A percentile compares a stretch with the other conserved stretches of the same genome.
Evolutionary conservation across 108 stramenopile genomes (phyloP).

Genomic region (Pseudonitzschia multiseries): DNA sequence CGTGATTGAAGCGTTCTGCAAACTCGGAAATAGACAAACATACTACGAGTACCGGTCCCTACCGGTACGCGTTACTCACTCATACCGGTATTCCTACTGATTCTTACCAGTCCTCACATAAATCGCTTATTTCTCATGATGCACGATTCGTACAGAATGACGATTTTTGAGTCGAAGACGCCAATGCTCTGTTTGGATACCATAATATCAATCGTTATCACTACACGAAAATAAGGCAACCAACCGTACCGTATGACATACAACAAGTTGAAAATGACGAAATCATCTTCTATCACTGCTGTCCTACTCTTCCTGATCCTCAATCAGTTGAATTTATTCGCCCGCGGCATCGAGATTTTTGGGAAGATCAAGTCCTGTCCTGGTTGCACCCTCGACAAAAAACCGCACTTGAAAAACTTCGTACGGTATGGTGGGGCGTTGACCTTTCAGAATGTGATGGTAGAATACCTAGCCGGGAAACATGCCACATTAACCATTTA

Average conservation of each 20-base stretch:
- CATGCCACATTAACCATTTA: constrained; percentile 21
- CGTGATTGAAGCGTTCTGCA: too few species aligned
- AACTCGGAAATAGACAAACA: too few species aligned
- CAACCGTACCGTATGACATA: background rate
- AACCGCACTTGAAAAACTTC: constrained; percentile 50
- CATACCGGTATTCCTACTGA: too few species aligned
- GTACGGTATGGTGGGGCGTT: constrained; percentile 48
- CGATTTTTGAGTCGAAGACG: too few species aligned
- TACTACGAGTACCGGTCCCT: too few species aligned
- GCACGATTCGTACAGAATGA: too few species aligned
- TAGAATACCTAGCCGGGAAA: constrained; percentile 38
- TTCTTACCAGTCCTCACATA: too few species aligned
- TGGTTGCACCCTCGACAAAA: constrained; percentile 52
- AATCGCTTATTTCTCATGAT: too few species aligned
- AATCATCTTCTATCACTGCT: background rate
- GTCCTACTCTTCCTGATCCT: background rate
- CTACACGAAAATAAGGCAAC: too few species aligned
- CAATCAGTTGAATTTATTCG: background rate
- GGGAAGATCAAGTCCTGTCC: constrained; percentile 49
- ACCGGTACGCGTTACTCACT: too few species aligned
- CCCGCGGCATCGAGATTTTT: background rate
- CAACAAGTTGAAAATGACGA: background rate
- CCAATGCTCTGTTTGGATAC: too few species aligned
- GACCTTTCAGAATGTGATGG: constrained; percentile 43
- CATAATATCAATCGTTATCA: too few species aligned